These are phyloP conservation scores for Monosporascus sp. DNA, from an alignment of 2,329 filamentous ascomycete genomes.

Conservation along the genomic window DNA sequence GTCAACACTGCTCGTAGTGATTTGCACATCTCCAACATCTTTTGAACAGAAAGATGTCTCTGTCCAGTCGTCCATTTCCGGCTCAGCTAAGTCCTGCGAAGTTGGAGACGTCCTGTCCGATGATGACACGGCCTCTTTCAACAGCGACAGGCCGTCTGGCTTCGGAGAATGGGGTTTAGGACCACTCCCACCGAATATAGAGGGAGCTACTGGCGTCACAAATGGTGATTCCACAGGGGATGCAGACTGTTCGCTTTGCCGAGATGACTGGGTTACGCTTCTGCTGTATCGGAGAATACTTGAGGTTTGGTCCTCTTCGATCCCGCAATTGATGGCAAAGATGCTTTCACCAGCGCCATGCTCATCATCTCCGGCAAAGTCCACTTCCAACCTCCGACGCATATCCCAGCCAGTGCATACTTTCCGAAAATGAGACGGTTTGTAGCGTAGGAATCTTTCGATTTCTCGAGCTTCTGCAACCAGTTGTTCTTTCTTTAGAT, in stretches of 20 bases:
- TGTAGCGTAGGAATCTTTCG: constrained; percentile 66
- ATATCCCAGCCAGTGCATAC: constrained; percentile 88
- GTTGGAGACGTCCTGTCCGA: constrained; percentile 17
- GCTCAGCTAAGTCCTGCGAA: constrained; percentile 18
- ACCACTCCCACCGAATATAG: constrained; percentile 26
- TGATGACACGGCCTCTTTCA: constrained; percentile 15
- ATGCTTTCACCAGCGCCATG: constrained; percentile 70
- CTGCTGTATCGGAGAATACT: constrained; percentile 41
- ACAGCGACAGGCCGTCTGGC: constrained; percentile 14
- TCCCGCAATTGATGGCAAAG: constrained; percentile 67
- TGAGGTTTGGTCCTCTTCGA: constrained; percentile 50
- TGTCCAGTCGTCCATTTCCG: constrained; percentile 58
- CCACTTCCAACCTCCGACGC: constrained; percentile 76
- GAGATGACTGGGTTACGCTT: constrained; percentile 15
- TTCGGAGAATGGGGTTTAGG: constrained; percentile 12
- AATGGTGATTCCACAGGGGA: constrained; percentile 1
- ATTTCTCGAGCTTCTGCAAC: constrained; percentile 75
- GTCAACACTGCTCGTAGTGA: constrained; percentile 70
- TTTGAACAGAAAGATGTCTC: constrained; percentile 57
- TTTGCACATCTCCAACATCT: constrained; percentile 50
- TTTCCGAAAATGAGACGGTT: constrained; percentile 72
- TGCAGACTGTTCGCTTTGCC: constrained; percentile 1
- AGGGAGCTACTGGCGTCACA: constrained; percentile 12
- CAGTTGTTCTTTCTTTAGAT: constrained; percentile 64
- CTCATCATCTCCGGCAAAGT: constrained; percentile 81